Base-by-base conservation (phyloP, 148 eudicot genomes). In the Rhododendron kiyosumense region DNA sequence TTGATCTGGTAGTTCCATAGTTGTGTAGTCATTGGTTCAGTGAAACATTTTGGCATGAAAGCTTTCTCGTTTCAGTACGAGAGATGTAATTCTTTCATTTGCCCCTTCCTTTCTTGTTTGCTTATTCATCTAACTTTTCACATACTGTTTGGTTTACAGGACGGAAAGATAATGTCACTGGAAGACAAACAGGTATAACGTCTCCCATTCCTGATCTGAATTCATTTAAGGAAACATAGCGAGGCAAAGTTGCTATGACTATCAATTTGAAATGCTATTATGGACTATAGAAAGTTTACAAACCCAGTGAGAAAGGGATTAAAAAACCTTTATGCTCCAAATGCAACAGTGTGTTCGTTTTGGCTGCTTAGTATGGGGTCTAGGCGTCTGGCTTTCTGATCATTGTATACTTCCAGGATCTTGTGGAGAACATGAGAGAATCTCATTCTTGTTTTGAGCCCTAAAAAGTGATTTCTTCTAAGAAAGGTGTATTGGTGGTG, bases 171-270 rank as follows among this genome's bases (percentile, higher is more conserved):
- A 71, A 61, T 59, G 69, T 85, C 91, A 81, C 83, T 96, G 85
- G 96, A 94, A 87, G 89, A 88, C 54, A 92, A 94, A 85, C 98
- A 94, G 99, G 99, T 96, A 86, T 85, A 79, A 18, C 52, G 38
- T 24, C 84, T 57, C 84, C 59, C 84, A 45, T 69, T 20, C 48
- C 24, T 81, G 20, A 3, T 24, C 24, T 46, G 41, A 80, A 51
- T 57, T 81, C 38, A 79, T 46, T 11, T 79, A n/a, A 46, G 34
- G 34, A 46, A 79, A 79, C 59, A 79, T n/a, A 26, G 30, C 5
- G 4, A 22, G 79, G 45, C 78, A 74, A 34, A 32, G 43, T 74
- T 36, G 13, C 3, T 71, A 1, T 14, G 34, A 71, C 15, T 71
- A 30, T 28, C n/a, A 36, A 38, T 43, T 41, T 38, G 80, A 77